phyloP scores from a whole-genome alignment of 352 stramenopile species.

The Halophytophthora polymorphica region DNA sequence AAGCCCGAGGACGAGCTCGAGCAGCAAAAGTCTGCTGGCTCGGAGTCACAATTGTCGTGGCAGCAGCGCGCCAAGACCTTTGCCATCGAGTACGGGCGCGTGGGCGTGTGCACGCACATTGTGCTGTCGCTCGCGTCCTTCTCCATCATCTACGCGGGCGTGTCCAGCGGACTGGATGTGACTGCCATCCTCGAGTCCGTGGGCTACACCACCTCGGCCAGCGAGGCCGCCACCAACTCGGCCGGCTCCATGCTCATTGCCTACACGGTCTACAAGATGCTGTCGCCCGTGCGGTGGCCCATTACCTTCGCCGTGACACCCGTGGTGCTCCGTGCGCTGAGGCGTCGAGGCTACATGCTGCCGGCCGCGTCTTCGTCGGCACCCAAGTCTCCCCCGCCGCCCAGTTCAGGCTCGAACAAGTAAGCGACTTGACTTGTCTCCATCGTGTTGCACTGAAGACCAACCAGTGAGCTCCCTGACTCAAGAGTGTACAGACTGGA shows the following conservation, averaged over 20 bases:
- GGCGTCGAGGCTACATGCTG: conserved; percentile 73
- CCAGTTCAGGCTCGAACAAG: background rate
- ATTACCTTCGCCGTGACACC: conserved; percentile 80
- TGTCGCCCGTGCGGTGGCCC: conserved; percentile 72
- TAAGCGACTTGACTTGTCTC: no score
- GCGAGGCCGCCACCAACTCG: conserved; percentile 50
- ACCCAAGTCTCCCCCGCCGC: conserved; percentile 15
- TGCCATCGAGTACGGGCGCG: conserved; percentile 74
- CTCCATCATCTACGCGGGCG: conserved; percentile 67
- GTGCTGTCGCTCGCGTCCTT: conserved; percentile 74
- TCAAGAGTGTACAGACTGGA: no score
- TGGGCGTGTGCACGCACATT: conserved; percentile 74
- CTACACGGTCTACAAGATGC: conserved; percentile 82
- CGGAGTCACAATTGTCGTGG: conserved; percentile 37
- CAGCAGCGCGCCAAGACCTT: conserved; percentile 76
- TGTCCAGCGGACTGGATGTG: conserved; percentile 73
- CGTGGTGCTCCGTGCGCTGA: conserved; percentile 68
- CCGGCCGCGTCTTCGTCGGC: conserved; percentile 18
- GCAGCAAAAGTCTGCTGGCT: conserved; percentile 4
- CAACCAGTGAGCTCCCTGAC: no score
- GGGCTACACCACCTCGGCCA: conserved; percentile 39
- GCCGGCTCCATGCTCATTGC: conserved; percentile 75
- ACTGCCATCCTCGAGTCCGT: conserved; percentile 42
- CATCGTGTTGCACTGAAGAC: no score
- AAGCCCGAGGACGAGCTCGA: conserved; percentile 22